A percentile compares a stretch with the other conserved stretches of the same genome.
Conservation (phyloP, 768 basidiomycete genomes). For the Rhodosporidiobolus sp. region DNA sequence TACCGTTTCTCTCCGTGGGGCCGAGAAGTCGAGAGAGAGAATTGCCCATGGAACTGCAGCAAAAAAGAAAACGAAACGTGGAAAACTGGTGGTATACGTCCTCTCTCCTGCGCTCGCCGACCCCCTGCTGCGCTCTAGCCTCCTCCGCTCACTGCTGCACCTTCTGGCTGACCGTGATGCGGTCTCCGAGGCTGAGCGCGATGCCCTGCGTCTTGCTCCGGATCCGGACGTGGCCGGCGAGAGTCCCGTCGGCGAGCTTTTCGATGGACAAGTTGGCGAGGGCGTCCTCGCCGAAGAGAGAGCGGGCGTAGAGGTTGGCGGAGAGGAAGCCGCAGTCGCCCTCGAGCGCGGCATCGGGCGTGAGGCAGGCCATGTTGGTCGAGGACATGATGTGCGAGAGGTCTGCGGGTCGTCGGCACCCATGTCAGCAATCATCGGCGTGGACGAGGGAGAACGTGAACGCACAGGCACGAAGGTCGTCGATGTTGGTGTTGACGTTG, state of each 20-base stretch:
- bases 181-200: conserved; percentile 84
- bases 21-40: too few relatives aligned
- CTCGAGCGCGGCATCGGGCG: conserved; percentile 77
- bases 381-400: conserved; percentile 91
- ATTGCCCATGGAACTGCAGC: too few relatives aligned
- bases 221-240: conserved; percentile 91
- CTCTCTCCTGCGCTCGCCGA: too few relatives aligned
- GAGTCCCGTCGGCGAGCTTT: conserved; percentile 70
- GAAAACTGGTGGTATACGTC: background rate
- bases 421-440: conserved; percentile 59
- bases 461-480: conserved; percentile 57
- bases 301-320: conserved; percentile 93
- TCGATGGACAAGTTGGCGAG: conserved; percentile 92
- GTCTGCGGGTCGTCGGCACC: conserved; percentile 60
- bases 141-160: background rate
- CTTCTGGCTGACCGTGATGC: conserved; percentile 37
- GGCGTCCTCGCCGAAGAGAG: conserved; percentile 94
- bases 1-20: too few relatives aligned
- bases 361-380: conserved; percentile 96
- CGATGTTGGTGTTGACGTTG: conserved; percentile 78
- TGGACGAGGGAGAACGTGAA: background rate
- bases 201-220: conserved; percentile 98
- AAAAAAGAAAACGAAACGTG: background rate
- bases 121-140: background rate
- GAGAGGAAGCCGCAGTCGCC: conserved; percentile 97